Conservation (phyloP, 257 asterid genomes). For the Penstemon eatonii region DNA sequence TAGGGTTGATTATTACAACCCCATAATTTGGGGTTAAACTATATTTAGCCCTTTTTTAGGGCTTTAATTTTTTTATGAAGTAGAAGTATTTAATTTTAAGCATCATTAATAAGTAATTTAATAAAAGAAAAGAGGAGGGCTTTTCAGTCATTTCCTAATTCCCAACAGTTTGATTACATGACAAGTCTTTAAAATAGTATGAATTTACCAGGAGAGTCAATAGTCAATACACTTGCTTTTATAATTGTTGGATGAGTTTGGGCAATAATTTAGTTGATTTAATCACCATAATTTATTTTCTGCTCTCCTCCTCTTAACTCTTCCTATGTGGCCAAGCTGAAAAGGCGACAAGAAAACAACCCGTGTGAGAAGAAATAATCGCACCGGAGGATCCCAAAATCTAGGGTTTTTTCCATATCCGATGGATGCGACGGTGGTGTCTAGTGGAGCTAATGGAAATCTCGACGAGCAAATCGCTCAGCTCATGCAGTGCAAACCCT, state of each 20-base stretch:
- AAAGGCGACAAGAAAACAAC: constrained; percentile 30
- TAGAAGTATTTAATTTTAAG: too few relatives aligned
- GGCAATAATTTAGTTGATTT: constrained; percentile 9
- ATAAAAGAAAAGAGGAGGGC: constrained; percentile 7
- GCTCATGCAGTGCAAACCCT: constrained; percentile 89
- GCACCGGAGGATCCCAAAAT: constrained; percentile 30
- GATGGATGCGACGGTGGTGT: constrained; percentile 55
- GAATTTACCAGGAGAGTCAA: too few relatives aligned
- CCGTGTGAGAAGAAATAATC: constrained; percentile 25
- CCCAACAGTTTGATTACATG: background rate
- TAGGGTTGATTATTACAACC: too few relatives aligned
- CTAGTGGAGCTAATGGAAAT: constrained; percentile 54
- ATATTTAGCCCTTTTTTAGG: too few relatives aligned
- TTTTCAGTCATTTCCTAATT: constrained; percentile 25
- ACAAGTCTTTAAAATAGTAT: too few relatives aligned
- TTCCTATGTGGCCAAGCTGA: background rate
- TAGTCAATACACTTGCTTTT: too few relatives aligned
- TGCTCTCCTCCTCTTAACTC: constrained; percentile 23
- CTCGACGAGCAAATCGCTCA: constrained; percentile 32
- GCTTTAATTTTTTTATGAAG: too few relatives aligned
- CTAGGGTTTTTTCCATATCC: constrained; percentile 23
- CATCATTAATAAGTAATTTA: too few relatives aligned
- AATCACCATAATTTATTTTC: constrained; percentile 13
- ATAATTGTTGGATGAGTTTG: too few relatives aligned
- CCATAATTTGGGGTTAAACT: too few relatives aligned